A percentile compares a stretch with the other conserved stretches of the same genome.
Conservation (phyloP, 768 basidiomycete species). For the Suillus brevipes region DNA sequence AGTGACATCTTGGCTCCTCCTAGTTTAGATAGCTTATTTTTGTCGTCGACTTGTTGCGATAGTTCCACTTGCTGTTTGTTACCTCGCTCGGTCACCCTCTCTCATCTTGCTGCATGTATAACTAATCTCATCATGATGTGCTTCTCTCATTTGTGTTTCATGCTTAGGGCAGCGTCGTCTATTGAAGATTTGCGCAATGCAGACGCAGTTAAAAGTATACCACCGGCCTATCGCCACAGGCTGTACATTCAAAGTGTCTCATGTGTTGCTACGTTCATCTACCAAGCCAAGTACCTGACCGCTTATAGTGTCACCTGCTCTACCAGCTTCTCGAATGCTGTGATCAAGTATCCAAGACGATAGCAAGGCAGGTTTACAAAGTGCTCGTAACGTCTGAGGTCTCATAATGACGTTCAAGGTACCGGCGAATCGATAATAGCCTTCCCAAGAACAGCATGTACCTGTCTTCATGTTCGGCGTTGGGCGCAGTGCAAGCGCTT, state of each 20-base stretch:
- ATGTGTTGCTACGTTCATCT: not conserved
- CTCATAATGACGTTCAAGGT: not conserved
- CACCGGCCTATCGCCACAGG: not conserved
- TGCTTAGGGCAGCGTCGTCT: not conserved
- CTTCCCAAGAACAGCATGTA: not conserved
- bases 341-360: not conserved
- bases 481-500: not conserved
- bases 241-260: not conserved
- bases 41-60: constrained; percentile 14
- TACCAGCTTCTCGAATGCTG: not conserved
- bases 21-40: constrained; percentile 16
- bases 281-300: not conserved
- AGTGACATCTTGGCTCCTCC: constrained; percentile 15
- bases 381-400: not conserved
- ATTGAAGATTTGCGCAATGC: not conserved
- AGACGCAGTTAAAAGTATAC: not conserved
- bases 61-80: constrained; percentile 11
- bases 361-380: not conserved
- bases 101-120: constrained; percentile 19
- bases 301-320: not conserved
- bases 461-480: not conserved
- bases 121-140: constrained; percentile 12
- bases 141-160: constrained; percentile 1
- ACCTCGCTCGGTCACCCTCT: constrained; percentile 5
- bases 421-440: not conserved